Evolutionary conservation across 768 basidiomycete species (phyloP).

Genomic region (Kwoniella europaea): DNA sequence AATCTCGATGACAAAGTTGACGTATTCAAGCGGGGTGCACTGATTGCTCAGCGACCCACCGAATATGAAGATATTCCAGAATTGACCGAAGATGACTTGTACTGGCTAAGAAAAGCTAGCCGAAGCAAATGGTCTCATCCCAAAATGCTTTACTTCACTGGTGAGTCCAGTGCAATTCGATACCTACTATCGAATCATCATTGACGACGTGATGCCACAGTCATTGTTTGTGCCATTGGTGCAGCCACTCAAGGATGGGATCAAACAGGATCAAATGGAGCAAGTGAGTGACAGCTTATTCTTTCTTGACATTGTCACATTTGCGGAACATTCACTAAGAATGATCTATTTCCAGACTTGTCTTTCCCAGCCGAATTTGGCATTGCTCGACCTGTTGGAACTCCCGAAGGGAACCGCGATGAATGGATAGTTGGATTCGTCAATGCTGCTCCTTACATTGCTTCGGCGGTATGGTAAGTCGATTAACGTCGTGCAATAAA

Average conservation of each 20-base stretch:
- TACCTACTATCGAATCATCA: too few species aligned
- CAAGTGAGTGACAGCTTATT: conserved; percentile 20
- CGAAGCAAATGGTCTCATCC: conserved; percentile 8
- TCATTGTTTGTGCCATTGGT: conserved; percentile 37
- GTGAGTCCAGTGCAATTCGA: not conserved
- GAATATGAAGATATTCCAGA: conserved; percentile 28
- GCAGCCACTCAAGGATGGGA: conserved; percentile 43
- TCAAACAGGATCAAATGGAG: conserved; percentile 55
- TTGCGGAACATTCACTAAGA: not conserved
- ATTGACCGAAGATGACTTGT: conserved; percentile 42
- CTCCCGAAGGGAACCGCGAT: conserved; percentile 21
- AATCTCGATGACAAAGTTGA: conserved; percentile 6
- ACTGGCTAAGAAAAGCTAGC: conserved; percentile 32
- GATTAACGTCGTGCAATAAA: conserved; percentile 34
- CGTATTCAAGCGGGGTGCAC: conserved; percentile 36
- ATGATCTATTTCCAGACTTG: conserved; percentile 24
- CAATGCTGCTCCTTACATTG: conserved; percentile 27
- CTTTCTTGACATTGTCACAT: not conserved
- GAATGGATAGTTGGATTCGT: conserved; percentile 54
- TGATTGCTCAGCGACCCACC: conserved; percentile 39
- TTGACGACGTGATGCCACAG: not conserved
- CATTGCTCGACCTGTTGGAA: conserved; percentile 27
- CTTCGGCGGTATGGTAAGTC: conserved; percentile 12
- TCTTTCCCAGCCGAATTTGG: conserved; percentile 56
- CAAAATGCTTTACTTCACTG: conserved; percentile 1